Base-by-base conservation (phyloP, 169 alveolate species). In the Plasmodium malariae region DNA sequence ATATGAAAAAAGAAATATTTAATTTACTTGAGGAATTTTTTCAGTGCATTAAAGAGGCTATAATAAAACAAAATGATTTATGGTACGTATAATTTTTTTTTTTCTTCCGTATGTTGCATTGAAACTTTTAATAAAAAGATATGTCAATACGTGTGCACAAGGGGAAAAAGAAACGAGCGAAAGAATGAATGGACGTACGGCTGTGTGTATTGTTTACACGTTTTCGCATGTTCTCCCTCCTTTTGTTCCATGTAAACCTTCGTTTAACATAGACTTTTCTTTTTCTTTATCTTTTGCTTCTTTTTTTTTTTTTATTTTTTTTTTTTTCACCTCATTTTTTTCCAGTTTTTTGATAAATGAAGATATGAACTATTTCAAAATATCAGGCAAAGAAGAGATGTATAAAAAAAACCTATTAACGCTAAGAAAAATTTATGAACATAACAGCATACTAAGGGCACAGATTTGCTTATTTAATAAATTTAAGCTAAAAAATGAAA, bases 401-500 rank as follows among this genome's bases (percentile, higher is more conserved):
- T 65, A 65, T 34, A 51, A 71, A 34, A 63, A 65, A 40, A 55
- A 65, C 28, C 55, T 80, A 40, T 43, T 80, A 63, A 40, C 76
- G 2, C 17, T 80, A 28, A 65, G 90, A 55, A 80, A 49, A 70
- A 3, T 80, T 7, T 65, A 67, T n/a, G 90, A 80, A 57, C 90
- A 80, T 32, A 80, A 80, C 30, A 80, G 90, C 3, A 57, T 80
- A 24, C 51, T 80, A 5, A 69, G 90, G 32, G 69, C 90, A 6
- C 90, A 67, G n/a, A 69, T 80, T 24, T 30, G 55, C 5, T 36
- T 80, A n/a, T 80, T 65, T 19, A 80, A 80, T 32, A 32, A 67
- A 49, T 80, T 80, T 28, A 80, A 80, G 40, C n/a, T 65, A 59
- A 80, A 80, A 43, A 54, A 80, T 57, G 90, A 80, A 37, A 80